Conservation (phyloP, 2,329 filamentous ascomycete species). For the Nigrospora osmanthi region DNA sequence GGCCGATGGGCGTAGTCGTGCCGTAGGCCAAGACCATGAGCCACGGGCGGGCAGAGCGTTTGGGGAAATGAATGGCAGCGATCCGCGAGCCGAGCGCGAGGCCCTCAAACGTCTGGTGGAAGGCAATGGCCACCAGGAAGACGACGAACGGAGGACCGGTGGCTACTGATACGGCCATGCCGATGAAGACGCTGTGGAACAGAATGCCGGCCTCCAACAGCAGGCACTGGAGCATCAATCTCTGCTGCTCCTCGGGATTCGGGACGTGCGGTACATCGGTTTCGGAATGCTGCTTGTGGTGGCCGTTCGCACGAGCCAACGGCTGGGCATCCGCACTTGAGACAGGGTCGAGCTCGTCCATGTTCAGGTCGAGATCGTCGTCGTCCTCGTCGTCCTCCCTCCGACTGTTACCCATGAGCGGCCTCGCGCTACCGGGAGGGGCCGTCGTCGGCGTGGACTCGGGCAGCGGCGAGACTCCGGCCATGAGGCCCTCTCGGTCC, state of each 20-base stretch:
- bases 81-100: conserved; percentile 81
- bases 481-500: conserved; percentile 46
- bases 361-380: conserved; percentile 50
- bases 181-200: conserved; percentile 81
- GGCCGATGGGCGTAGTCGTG: conserved; percentile 71
- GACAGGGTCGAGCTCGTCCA: conserved; percentile 50
- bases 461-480: conserved; percentile 50
- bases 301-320: conserved; percentile 11
- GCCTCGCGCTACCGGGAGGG: conserved; percentile 8
- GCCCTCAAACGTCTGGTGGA: conserved; percentile 85
- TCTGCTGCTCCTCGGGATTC: conserved; percentile 51
- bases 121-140: conserved; percentile 71
- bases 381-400: conserved; percentile 34
- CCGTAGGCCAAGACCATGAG: conserved; percentile 74
- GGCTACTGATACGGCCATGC: conserved; percentile 77
- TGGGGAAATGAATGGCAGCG: conserved; percentile 72
- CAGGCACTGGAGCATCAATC: conserved; percentile 68
- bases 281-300: conserved; percentile 13
- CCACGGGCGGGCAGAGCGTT: conserved; percentile 69
- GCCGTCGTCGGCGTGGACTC: conserved; percentile 37
- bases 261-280: conserved; percentile 18
- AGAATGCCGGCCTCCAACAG: conserved; percentile 77
- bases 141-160: conserved; percentile 74
- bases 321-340: conserved; percentile 20
- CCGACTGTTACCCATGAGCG: conserved; percentile 13